Base-by-base conservation (phyloP, 345 rosid genomes). In the Eucalyptus marginata region DNA sequence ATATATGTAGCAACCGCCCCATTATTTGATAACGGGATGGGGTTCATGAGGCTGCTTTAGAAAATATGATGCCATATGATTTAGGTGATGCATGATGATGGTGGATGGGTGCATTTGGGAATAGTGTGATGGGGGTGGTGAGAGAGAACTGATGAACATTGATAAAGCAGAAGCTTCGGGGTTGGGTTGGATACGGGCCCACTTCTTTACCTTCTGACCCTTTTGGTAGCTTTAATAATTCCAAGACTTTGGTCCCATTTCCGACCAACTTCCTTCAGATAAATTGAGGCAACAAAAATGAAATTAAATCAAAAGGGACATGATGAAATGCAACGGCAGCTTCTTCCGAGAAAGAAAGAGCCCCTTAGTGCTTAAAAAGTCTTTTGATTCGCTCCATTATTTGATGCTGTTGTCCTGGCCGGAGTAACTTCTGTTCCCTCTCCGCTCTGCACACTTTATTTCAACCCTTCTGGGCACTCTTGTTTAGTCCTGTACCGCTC, bases 401-500 rank as follows among this genome's bases (percentile, higher is more conserved):
- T 25, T 4, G 64, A 58, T 58, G 13, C 7, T 58, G 7, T 11
- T 5, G 64, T 58, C 64, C 6, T 58, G 2, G 15, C 5, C 13
- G 29, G 13, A 58, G 5, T 7, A 58, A 25, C 66, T 11, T 25
- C 5, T 25, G 3, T 59, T 59, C 0, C 66, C 15, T 25, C 66
- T 59, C 31, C 14, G 31, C 66, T 59, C 15, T 24, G 7, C 3
- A 59, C 15, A 59, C 66, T 25, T 59, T 12, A 0, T 5, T 2
- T 59, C 31, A 0, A 25, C 3, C 14, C 14, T 24, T 59, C 31
- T 0, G 15, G 40, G 0, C 66, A 24, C n/a, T 25, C 64, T 3
- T 58, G 66, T 25, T 58, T 58, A 58, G 7, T 58, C 7, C 64
- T 58, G 3, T 58, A 14, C 13, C 0, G 14, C n/a, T 58, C 66